These are phyloP conservation scores for Diddensiella caesifluorescens DNA, from an alignment of 805 yeast genomes.

Conservation along the genomic window DNA sequence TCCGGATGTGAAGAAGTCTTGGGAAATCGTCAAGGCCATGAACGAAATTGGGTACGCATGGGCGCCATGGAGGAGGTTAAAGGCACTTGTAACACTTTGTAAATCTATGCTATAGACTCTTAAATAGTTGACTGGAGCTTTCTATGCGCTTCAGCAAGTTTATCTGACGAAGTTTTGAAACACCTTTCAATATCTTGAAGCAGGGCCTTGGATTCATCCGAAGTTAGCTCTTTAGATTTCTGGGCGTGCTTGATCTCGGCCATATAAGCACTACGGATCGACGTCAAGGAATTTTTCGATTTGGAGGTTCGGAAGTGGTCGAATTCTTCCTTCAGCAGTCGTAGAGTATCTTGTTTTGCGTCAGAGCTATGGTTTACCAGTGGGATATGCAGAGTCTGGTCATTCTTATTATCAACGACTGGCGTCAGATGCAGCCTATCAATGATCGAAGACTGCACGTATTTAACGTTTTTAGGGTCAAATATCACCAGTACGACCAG, in stretches of 20 bases:
- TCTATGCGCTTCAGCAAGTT: constrained; percentile 52
- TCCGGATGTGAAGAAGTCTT: constrained; percentile 70
- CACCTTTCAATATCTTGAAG: constrained; percentile 59
- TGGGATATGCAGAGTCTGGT: constrained; percentile 66
- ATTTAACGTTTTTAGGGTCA: constrained; percentile 70
- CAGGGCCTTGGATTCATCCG: constrained; percentile 38
- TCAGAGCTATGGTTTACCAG: constrained; percentile 66
- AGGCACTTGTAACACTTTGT: constrained; percentile 14
- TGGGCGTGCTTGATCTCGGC: constrained; percentile 48
- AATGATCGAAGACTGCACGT: constrained; percentile 64
- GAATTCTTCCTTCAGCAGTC: constrained; percentile 36
- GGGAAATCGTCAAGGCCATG: constrained; percentile 79
- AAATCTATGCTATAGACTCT: not conserved
- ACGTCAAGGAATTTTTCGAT: constrained; percentile 46
- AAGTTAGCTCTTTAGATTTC: constrained; percentile 49
- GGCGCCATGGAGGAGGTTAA: constrained; percentile 52
- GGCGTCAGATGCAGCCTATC: constrained; percentile 75
- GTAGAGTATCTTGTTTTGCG: constrained; percentile 38
- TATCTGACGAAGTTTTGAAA: constrained; percentile 59
- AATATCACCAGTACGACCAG: constrained; percentile 74
- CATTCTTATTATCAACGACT: constrained; percentile 64
- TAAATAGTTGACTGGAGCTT: not conserved
- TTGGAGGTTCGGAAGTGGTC: constrained; percentile 57
- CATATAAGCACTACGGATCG: constrained; percentile 53
- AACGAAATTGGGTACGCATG: constrained; percentile 71